phyloP scores from a whole-genome alignment of 129 eudicot species.

The Artemisia argyi region DNA sequence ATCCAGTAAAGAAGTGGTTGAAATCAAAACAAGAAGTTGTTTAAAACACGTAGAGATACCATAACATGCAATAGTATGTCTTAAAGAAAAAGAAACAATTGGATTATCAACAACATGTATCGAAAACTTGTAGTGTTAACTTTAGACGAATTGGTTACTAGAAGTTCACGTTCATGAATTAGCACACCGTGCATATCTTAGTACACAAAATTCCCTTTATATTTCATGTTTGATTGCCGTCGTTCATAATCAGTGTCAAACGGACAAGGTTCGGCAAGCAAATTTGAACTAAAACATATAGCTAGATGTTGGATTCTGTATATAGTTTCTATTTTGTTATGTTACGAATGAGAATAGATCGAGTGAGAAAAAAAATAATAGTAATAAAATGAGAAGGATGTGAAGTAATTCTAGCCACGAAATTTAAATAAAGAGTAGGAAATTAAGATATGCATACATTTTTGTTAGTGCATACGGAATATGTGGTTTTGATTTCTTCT shows the following conservation, averaged over 20 bases:
- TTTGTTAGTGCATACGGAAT: too few species aligned
- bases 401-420: too few species aligned
- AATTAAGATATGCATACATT: too few species aligned
- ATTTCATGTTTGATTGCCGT: not conserved
- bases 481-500: too few species aligned
- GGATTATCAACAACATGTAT: not conserved
- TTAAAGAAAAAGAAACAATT: not conserved
- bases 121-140: not conserved
- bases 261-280: not conserved
- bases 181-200: too few species aligned
- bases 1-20: not conserved
- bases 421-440: too few species aligned
- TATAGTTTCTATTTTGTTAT: too few species aligned
- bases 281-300: not conserved
- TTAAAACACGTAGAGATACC: not conserved
- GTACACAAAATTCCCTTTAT: not conserved
- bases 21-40: not conserved
- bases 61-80: not conserved
- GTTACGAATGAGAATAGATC: too few species aligned
- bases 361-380: too few species aligned
- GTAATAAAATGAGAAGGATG: too few species aligned
- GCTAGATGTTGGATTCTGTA: not conserved
- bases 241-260: not conserved
- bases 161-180: not conserved
- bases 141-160: not conserved